Evolutionary conservation across 2,329 filamentous ascomycete species (phyloP).

Genomic region (Emydomyces testavorans): DNA sequence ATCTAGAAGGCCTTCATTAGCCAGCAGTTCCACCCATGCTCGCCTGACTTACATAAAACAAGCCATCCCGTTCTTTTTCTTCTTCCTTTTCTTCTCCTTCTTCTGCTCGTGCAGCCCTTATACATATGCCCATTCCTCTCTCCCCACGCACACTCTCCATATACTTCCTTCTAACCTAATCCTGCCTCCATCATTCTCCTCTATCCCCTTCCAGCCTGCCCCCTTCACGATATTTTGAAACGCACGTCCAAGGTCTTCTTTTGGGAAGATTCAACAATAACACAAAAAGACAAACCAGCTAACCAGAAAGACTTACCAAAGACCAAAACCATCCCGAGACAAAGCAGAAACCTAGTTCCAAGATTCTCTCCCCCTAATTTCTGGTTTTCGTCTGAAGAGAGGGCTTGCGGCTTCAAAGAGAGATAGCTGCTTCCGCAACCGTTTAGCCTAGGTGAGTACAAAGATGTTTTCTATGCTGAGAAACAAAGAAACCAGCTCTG

Average conservation of each 20-base stretch:
- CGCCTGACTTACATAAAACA: background rate
- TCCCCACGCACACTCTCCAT: background rate
- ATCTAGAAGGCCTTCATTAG: constrained; percentile 6
- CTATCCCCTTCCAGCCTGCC: background rate
- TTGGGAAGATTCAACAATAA: background rate
- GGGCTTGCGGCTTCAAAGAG: background rate
- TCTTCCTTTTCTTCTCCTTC: background rate
- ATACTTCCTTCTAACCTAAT: background rate
- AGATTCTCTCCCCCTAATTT: background rate
- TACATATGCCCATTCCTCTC: background rate
- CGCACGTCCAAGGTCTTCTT: background rate
- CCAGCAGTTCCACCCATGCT: background rate
- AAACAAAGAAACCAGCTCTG: background rate
- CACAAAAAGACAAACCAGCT: background rate
- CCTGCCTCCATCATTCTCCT: background rate
- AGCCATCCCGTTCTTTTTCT: background rate
- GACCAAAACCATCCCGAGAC: background rate
- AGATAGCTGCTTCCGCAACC: constrained; percentile 7
- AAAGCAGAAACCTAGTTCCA: background rate
- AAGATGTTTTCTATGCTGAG: background rate
- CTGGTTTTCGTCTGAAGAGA: background rate
- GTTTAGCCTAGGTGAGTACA: constrained; percentile 8
- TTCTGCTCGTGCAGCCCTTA: no score
- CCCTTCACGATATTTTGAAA: no score
- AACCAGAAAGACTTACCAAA: background rate